Conservation (phyloP, 2,329 filamentous ascomycete species). For the Fusarium pilosicola region DNA sequence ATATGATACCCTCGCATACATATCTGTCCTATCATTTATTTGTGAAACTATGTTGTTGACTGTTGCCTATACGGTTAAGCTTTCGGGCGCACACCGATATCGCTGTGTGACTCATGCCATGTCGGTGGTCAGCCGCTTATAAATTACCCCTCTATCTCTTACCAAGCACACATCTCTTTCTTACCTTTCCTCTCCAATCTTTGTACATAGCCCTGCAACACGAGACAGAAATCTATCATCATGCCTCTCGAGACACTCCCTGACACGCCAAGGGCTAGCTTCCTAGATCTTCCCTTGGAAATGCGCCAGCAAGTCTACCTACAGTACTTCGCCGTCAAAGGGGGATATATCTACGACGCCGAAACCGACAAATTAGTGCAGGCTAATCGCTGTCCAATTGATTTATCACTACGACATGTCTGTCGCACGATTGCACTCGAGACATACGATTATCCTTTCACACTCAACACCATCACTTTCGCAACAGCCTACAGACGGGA, state of each 20-base stretch:
- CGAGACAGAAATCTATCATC: not conserved
- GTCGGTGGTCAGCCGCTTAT: not conserved
- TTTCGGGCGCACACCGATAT: not conserved
- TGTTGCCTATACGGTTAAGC: not conserved
- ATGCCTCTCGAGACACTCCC: not conserved
- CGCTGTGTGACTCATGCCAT: not conserved
- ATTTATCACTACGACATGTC: not conserved
- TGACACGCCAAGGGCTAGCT: not conserved
- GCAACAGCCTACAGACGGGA: constrained; percentile 1
- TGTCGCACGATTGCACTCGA: not conserved
- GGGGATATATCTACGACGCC: constrained; percentile 9
- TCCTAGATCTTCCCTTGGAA: constrained; percentile 14
- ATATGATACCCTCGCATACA: not conserved
- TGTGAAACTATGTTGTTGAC: not conserved
- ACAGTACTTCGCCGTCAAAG: constrained; percentile 3
- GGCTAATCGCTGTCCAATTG: not conserved
- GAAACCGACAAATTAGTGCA: not conserved
- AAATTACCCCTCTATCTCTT: not conserved
- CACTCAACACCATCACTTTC: constrained; percentile 10
- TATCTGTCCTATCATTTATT: not conserved
- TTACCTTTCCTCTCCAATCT: not conserved
- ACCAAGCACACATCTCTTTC: accelerated
- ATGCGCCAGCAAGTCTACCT: constrained; percentile 15
- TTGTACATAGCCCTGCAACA: accelerated
- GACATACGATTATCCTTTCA: not conserved